These are phyloP conservation scores for Albugo laibachii DNA, from an alignment of 352 stramenopile species.

Conservation along the genomic window DNA sequence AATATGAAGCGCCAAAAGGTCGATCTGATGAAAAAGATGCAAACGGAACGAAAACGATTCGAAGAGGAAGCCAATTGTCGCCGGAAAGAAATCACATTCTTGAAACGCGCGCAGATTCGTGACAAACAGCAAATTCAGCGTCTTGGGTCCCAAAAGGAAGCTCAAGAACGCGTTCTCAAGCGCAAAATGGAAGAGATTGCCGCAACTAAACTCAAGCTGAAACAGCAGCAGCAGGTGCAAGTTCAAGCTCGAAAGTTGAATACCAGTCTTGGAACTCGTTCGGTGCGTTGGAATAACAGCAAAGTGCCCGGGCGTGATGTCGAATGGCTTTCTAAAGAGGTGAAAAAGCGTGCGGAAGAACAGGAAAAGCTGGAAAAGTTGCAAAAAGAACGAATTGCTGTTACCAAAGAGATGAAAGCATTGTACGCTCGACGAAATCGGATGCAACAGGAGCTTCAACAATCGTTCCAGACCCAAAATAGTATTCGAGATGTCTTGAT, in stretches of 20 bases:
- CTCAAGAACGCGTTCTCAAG: constrained; percentile 71
- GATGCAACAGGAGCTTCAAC: constrained; percentile 43
- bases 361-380: constrained; percentile 71
- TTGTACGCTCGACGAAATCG: constrained; percentile 56
- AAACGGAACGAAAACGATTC: constrained; percentile 64
- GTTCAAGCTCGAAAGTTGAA: constrained; percentile 52
- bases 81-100: constrained; percentile 48
- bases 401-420: constrained; percentile 65
- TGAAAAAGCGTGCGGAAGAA: constrained; percentile 60
- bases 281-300: constrained; percentile 10
- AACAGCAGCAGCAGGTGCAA: constrained; percentile 63
- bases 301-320: constrained; percentile 13
- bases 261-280: constrained; percentile 22
- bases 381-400: constrained; percentile 47
- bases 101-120: constrained; percentile 63
- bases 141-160: constrained; percentile 61
- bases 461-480: constrained; percentile 29
- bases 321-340: constrained; percentile 70
- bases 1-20: constrained; percentile 82
- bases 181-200: constrained; percentile 76
- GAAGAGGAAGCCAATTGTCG: constrained; percentile 65
- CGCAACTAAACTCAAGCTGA: constrained; percentile 53
- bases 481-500: constrained; percentile 69
- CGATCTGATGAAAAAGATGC: constrained; percentile 77
- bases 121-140: constrained; percentile 73